These are phyloP conservation scores for Oryza rufipogon DNA, from an alignment of 176 grass and related monocot species.

Conservation along the genomic window DNA sequence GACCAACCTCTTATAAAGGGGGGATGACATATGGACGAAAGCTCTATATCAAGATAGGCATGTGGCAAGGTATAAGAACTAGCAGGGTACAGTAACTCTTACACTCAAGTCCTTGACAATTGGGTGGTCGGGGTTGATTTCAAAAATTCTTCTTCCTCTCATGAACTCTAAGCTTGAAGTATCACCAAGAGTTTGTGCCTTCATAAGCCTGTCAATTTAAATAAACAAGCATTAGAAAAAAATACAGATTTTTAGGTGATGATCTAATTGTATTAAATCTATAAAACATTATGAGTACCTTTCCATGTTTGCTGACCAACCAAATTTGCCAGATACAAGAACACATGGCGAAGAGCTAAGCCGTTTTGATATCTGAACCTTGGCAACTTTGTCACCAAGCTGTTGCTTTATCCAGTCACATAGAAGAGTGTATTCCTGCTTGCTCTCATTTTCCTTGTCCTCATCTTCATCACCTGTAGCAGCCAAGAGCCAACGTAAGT, in stretches of 20 bases:
- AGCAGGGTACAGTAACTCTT: conserved; percentile 12
- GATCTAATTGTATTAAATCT: not conserved
- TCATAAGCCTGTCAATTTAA: conserved; percentile 73
- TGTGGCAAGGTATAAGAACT: not conserved
- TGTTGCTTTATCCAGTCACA: conserved; percentile 79
- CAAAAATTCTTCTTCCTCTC: conserved; percentile 91
- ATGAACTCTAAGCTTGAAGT: conserved; percentile 94
- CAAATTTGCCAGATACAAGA: conserved; percentile 96
- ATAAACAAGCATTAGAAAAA: conserved; percentile 23
- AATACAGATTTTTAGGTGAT: not conserved
- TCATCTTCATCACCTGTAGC: conserved; percentile 71
- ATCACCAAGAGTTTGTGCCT: conserved; percentile 97
- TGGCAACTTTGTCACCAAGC: conserved; percentile 94
- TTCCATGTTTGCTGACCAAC: conserved; percentile 98
- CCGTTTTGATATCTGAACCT: conserved; percentile 90
- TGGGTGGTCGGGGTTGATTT: conserved; percentile 86
- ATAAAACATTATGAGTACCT: conserved; percentile 47
- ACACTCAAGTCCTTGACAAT: conserved; percentile 81
- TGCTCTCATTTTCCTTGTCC: conserved; percentile 70
- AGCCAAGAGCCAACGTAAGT: conserved; percentile 24
- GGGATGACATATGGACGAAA: not conserved
- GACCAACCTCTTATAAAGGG: not conserved
- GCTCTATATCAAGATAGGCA: not conserved
- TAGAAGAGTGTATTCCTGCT: conserved; percentile 81
- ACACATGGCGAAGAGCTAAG: conserved; percentile 95